These are phyloP conservation scores for Balakata baccata DNA, from an alignment of 345 rosid genomes.

Conservation along the genomic window DNA sequence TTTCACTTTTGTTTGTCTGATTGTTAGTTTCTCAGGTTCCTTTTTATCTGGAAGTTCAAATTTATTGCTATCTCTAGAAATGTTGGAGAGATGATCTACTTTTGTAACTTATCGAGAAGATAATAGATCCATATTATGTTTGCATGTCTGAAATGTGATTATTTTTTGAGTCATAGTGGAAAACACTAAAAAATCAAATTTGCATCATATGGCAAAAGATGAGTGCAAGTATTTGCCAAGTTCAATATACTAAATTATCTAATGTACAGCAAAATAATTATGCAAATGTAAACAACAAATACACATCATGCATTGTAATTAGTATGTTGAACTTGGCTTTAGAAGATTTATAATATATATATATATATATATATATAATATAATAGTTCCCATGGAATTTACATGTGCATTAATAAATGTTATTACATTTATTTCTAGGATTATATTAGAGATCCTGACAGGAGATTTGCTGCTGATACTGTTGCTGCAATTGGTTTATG, in stretches of 20 bases:
- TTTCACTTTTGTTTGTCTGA: not conserved
- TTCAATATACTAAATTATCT: too few species aligned
- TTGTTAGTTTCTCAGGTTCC: not conserved
- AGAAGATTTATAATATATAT: not conserved
- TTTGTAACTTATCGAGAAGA: not conserved
- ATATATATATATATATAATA: not conserved
- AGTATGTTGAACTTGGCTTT: not conserved
- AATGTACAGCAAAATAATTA: too few species aligned
- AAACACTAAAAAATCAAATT: too few species aligned
- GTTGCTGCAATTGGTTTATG: conserved; percentile 87
- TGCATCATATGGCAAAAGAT: too few species aligned
- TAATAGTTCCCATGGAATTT: not conserved
- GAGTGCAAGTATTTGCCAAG: not conserved
- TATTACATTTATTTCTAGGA: conserved; percentile 51
- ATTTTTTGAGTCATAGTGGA: not conserved
- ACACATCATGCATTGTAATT: not conserved
- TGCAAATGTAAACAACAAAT: not conserved
- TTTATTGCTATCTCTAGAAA: not conserved
- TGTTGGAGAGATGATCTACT: not conserved
- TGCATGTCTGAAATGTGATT: not conserved
- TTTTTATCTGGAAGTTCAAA: not conserved
- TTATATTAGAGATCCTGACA: conserved; percentile 84
- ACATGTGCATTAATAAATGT: not conserved
- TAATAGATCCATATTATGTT: not conserved
- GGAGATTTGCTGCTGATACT: conserved; percentile 84